A percentile compares a stretch with the other conserved stretches of the same genome.
phyloP scores from a whole-genome alignment of 352 stramenopile genomes.

The Pythium phragmiticola region DNA sequence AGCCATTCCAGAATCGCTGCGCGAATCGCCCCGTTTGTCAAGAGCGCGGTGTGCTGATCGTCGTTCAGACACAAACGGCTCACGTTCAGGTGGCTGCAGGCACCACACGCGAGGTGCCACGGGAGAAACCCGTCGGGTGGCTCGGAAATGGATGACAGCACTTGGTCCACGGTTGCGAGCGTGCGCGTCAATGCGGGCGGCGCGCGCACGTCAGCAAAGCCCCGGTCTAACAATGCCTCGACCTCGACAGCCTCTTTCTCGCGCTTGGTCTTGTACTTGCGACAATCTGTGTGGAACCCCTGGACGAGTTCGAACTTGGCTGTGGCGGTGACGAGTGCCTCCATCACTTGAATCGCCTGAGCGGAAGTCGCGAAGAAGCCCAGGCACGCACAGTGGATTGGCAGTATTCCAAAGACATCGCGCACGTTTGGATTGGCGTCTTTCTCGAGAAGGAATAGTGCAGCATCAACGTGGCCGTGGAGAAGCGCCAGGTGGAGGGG shows the following conservation, averaged over 20 bases:
- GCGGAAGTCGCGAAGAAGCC: slow-evolving; percentile 40
- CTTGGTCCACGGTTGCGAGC: slow-evolving; percentile 33
- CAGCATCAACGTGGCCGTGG: slow-evolving; percentile 49
- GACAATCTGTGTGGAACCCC: slow-evolving; percentile 42
- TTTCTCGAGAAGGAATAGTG: slow-evolving; percentile 37
- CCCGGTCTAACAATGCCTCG: slow-evolving; percentile 51
- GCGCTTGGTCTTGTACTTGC: slow-evolving; percentile 52
- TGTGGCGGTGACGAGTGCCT: slow-evolving; percentile 33
- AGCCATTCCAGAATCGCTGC: slow-evolving; percentile 41
- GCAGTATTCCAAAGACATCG: slow-evolving; percentile 49
- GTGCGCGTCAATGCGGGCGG: slow-evolving; percentile 39
- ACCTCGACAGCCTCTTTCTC: slow-evolving; percentile 60
- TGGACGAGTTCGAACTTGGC: slow-evolving; percentile 27
- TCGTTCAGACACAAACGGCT: slow-evolving; percentile 44
- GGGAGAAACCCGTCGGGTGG: slow-evolving; percentile 38
- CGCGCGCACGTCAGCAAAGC: slow-evolving; percentile 32
- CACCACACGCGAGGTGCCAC: slow-evolving; percentile 68
- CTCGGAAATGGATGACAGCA: slow-evolving; percentile 28
- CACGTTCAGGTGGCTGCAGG: slow-evolving; percentile 34
- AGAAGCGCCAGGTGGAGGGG: slow-evolving; percentile 65
- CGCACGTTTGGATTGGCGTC: slow-evolving; percentile 63
- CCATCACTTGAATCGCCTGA: slow-evolving; percentile 34
- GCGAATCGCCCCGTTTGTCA: slow-evolving; percentile 40
- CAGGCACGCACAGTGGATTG: slow-evolving; percentile 69
- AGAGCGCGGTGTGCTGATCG: slow-evolving; percentile 39